A percentile compares a stretch with the other conserved stretches of the same genome.
phyloP scores from a whole-genome alignment of 306 rosid genomes.

The Parietaria judaica region DNA sequence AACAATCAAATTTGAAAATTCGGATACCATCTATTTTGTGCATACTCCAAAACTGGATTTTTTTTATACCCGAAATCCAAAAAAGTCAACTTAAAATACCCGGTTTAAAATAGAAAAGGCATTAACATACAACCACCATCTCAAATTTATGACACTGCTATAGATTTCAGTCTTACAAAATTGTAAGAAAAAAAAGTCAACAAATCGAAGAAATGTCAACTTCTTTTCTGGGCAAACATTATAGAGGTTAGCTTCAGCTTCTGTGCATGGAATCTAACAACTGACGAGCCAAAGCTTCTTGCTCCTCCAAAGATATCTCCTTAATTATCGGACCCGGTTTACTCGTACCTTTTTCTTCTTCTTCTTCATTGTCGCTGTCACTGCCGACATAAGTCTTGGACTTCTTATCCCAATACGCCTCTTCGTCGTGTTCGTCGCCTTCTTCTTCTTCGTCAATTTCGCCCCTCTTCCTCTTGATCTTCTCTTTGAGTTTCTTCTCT shows the following conservation, averaged over 20 bases:
- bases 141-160: too few relatives aligned
- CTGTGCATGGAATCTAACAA: slow-evolving; percentile 55
- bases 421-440: slow-evolving; percentile 25
- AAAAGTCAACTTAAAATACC: too few relatives aligned
- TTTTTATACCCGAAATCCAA: too few relatives aligned
- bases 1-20: too few relatives aligned
- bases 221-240: too few relatives aligned
- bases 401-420: slow-evolving; percentile 30
- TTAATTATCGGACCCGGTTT: slow-evolving; percentile 16
- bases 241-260: not conserved
- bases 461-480: slow-evolving; percentile 57
- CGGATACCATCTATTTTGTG: too few relatives aligned
- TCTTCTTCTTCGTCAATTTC: slow-evolving; percentile 29
- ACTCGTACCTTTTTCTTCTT: slow-evolving; percentile 26
- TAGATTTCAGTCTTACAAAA: not conserved
- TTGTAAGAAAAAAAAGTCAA: not conserved
- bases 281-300: slow-evolving; percentile 78
- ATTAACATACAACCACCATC: too few relatives aligned
- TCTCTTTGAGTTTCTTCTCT: slow-evolving; percentile 59
- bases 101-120: too few relatives aligned
- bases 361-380: slow-evolving; percentile 45
- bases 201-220: not conserved
- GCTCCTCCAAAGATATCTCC: slow-evolving; percentile 44
- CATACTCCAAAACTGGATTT: too few relatives aligned
- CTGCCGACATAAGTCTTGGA: slow-evolving; percentile 48